These are phyloP conservation scores for Acrocalymma vagum DNA, from an alignment of 2,329 filamentous ascomycete species.

Conservation along the genomic window DNA sequence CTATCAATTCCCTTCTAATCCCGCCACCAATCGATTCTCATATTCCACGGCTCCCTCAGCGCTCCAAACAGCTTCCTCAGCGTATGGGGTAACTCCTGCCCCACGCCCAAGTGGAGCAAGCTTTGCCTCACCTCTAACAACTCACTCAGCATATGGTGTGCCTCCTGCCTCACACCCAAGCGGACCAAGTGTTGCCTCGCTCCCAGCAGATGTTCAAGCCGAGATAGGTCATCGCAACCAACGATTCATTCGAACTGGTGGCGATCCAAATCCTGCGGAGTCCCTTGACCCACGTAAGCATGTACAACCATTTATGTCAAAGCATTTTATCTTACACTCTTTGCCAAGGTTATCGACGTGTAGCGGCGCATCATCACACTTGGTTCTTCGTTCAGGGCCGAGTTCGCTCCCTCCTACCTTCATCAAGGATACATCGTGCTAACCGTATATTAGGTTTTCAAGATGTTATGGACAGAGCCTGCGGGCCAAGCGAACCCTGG, in stretches of 20 bases:
- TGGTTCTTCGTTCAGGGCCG: constrained; percentile 4
- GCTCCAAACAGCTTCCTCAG: no score
- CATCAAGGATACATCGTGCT: no score
- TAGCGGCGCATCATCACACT: background rate
- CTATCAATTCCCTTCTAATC: no score
- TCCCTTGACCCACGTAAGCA: constrained; percentile 3
- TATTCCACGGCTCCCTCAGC: no score
- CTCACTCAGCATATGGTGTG: no score
- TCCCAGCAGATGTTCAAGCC: background rate
- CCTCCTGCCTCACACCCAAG: no score
- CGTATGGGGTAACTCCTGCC: no score
- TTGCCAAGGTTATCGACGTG: background rate
- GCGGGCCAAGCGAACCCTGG: constrained; percentile 16
- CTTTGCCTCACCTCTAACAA: no score
- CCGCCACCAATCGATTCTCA: no score
- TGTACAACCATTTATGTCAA: background rate
- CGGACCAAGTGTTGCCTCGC: no score
- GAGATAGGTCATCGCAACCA: background rate
- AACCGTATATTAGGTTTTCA: constrained; percentile 29
- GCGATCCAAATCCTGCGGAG: constrained; percentile 1
- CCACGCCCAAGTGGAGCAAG: no score
- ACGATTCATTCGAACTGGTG: constrained; percentile 7
- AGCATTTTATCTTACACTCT: no score
- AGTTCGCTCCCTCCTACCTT: background rate
- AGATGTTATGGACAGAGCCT: constrained; percentile 27